A percentile compares a stretch with the other conserved stretches of the same genome.
These are phyloP conservation scores for Magnusiomyces paraingens DNA, from an alignment of 1,139 yeast genomes.

Conservation along the genomic window DNA sequence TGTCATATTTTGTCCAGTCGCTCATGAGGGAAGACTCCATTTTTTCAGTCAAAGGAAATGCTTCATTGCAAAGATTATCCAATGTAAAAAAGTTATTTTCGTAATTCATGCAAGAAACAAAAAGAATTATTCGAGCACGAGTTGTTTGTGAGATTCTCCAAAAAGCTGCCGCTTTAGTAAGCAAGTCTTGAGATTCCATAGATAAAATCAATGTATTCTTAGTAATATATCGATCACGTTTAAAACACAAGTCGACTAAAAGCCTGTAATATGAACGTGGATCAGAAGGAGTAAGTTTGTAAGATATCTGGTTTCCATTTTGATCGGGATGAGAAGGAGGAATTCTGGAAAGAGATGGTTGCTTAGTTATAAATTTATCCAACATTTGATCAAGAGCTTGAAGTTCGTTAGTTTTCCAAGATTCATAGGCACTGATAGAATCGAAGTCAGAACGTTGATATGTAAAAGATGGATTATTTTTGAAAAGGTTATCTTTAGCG, in stretches of 20 bases:
- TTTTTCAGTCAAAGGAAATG: conserved; percentile 22
- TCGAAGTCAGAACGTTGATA: conserved; percentile 40
- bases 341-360: conserved; percentile 9
- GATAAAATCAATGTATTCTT: conserved; percentile 25
- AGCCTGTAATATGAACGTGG: conserved; percentile 39
- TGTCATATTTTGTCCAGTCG: conserved; percentile 47
- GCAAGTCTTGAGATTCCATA: conserved; percentile 40
- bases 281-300: conserved; percentile 28
- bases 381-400: conserved; percentile 37
- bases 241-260: conserved; percentile 29
- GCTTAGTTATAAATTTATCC: conserved; percentile 14
- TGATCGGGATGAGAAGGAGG: conserved; percentile 9
- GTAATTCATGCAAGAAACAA: conserved; percentile 35
- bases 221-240: conserved; percentile 24
- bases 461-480: conserved; percentile 39
- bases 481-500: conserved; percentile 37
- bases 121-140: conserved; percentile 45
- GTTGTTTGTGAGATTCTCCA: conserved; percentile 60
- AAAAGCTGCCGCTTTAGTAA: conserved; percentile 43
- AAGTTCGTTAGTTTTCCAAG: conserved; percentile 49
- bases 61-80: conserved; percentile 38
- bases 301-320: conserved; percentile 13
- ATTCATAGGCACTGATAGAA: conserved; percentile 37
- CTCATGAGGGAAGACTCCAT: neutral
- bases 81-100: conserved; percentile 73